A percentile compares a stretch with the other conserved stretches of the same genome.
phyloP scores from a whole-genome alignment of 2,329 filamentous ascomycete species.

The Juglanconis sp. region DNA sequence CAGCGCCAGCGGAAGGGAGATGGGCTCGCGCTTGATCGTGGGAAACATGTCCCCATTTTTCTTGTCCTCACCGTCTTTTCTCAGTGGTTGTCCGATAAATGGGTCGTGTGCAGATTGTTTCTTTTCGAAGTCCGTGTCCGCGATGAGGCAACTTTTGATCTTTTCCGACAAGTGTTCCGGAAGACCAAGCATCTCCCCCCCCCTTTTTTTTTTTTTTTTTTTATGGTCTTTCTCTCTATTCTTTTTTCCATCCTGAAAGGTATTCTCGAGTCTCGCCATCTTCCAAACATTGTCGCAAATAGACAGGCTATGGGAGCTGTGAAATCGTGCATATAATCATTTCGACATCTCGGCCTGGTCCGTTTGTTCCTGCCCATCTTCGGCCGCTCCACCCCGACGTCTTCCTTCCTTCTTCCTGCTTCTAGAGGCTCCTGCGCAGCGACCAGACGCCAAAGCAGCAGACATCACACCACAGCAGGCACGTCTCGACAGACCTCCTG shows the following conservation, averaged over 20 bases:
- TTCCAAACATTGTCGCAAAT: slow-evolving; percentile 8
- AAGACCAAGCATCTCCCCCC: not conserved
- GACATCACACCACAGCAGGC: slow-evolving; percentile 17
- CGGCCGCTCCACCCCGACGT: not conserved
- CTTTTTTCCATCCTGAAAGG: not conserved
- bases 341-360: slow-evolving; percentile 1
- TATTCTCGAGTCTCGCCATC: not conserved
- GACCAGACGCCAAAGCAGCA: not conserved
- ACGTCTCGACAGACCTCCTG: slow-evolving; percentile 14
- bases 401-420: not conserved
- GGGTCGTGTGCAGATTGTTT: slow-evolving; percentile 11
- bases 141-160: slow-evolving; percentile 1
- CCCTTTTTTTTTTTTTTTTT: not conserved
- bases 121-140: slow-evolving; percentile 2
- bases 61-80: slow-evolving; percentile 14
- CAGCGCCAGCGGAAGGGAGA: not conserved
- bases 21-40: not conserved
- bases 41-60: slow-evolving; percentile 8
- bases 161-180: not conserved
- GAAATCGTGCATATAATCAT: not conserved
- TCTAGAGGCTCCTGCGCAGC: slow-evolving; percentile 1
- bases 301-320: not conserved
- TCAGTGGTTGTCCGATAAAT: slow-evolving; percentile 12
- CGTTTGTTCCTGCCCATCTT: slow-evolving; percentile 9
- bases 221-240: not conserved